phyloP scores from a whole-genome alignment of 1,284 basidiomycete genomes.

The Fistulinella cinereoalba region DNA sequence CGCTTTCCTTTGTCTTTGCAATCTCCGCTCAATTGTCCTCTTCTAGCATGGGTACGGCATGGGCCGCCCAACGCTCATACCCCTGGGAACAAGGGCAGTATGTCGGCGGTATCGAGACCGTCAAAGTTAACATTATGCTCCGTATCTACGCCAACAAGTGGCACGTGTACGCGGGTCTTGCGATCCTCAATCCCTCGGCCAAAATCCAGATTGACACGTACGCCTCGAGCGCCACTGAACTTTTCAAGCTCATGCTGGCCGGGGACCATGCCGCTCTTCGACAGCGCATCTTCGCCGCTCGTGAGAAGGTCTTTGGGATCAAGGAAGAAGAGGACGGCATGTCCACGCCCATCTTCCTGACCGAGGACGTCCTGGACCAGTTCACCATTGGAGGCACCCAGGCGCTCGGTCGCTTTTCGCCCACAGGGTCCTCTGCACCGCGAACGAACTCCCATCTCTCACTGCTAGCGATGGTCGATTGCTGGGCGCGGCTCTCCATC shows the following conservation, averaged over 20 bases:
- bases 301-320: conserved; percentile 76
- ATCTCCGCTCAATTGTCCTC: conserved; percentile 4
- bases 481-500: conserved; percentile 88
- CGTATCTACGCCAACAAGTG: conserved; percentile 97
- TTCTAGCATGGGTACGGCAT: conserved; percentile 93
- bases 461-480: conserved; percentile 98
- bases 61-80: conserved; percentile 77
- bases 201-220: conserved; percentile 88
- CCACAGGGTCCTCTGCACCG: conserved; percentile 6
- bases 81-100: conserved; percentile 96
- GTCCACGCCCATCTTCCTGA: conserved; percentile 74
- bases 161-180: conserved; percentile 99
- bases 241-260: conserved; percentile 97
- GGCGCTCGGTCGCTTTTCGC: no score
- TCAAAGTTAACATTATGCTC: conserved; percentile 96
- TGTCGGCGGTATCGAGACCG: conserved; percentile 97
- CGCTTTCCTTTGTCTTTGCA: background rate
- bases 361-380: conserved; percentile 83
- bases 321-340: conserved; percentile 32
- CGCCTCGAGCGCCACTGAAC: conserved; percentile 78
- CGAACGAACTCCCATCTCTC: conserved; percentile 88
- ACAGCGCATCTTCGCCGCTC: conserved; percentile 72
- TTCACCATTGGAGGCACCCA: conserved; percentile 52
- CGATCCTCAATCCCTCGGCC: conserved; percentile 95
- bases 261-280: conserved; percentile 66